Evolutionary conservation across 441 rosid species (phyloP), one percentile per base, ranked within the genome.

Genomic region (Pelargonium fulgidum): DNA sequence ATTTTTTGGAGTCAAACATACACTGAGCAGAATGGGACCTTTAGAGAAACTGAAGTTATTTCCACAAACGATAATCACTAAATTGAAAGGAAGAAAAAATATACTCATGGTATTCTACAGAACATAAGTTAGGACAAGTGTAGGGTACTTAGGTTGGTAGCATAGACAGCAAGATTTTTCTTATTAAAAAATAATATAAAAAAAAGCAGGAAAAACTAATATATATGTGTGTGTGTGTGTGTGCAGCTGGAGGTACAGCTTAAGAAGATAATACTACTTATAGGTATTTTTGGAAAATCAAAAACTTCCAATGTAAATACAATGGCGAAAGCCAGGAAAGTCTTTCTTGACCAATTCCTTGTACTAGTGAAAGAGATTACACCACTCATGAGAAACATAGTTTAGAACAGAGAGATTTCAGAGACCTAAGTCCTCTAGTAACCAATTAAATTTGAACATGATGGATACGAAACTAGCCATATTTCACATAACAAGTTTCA

Each of bases 381-480:
- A 10, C 62, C 26, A 56, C 62, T 14, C 62, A 56, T 56, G 62
- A 16, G 20, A 56, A 24, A 56, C 20, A 14, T 56, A 48, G 16
- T 14, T 48, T 41, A 7, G 9, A 41, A 41, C 10, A 41, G 44
- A 36, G 41, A 39, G 42, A 39, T 39, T 48, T 24, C 9, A 16
- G 24, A 58, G 14, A 58, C 62, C 62, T 58, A 58, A 6, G 62
- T 19, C 16, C 26, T 17, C 62, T 58, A 58, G 22, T 20, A 3
- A 24, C 22, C 61, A 69, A 61, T 69, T 11, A 61, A 22, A 61
- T 8, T 59, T 26, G 36, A 42, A 20, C 62, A 50, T 14, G 17
- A 41, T 19, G 1, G n/a, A 24, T 24, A 62, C 17, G 13, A 11
- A 12, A 20, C 5, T 26, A 24, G 36, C 41, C 65, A 3, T 22